Evolutionary conservation across 495 filamentous ascomycete species (phyloP).

Genomic region (Xylaria intraflava): DNA sequence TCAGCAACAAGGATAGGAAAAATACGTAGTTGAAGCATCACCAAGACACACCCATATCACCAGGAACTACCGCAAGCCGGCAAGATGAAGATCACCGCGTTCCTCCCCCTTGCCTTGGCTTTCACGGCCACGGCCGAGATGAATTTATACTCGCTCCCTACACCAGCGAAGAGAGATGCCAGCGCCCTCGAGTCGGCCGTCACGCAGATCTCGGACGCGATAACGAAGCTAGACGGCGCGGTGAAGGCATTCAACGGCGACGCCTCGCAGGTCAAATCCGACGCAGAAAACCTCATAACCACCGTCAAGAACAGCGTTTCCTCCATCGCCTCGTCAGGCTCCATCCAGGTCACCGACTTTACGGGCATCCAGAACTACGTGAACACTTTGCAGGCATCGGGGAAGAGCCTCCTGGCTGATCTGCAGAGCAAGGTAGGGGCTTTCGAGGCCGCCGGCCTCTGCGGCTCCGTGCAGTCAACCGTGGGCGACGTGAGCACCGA

Average conservation of each 20-base stretch:
- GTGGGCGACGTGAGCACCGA: conserved; percentile 29
- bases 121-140: conserved; percentile 13
- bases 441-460: conserved; percentile 30
- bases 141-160: conserved; percentile 21
- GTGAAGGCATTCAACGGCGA: conserved; percentile 32
- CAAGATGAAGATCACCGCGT: conserved; percentile 39
- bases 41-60: no score
- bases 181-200: conserved; percentile 28
- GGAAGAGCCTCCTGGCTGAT: conserved; percentile 26
- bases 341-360: conserved; percentile 27
- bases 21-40: no score
- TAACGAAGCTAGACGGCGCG: conserved; percentile 30
- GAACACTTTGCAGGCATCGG: conserved; percentile 26
- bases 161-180: conserved; percentile 29
- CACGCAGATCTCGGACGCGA: conserved; percentile 24
- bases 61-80: no score
- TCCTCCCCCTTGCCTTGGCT: conserved; percentile 30
- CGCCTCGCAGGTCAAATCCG: conserved; percentile 23
- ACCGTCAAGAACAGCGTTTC: conserved; percentile 29
- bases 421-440: conserved; percentile 30
- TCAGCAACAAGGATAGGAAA: no score
- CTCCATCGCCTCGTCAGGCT: conserved; percentile 16
- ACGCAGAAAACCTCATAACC: conserved; percentile 28
- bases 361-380: conserved; percentile 29
- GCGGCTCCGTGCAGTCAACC: conserved; percentile 19